Percentiles rank a stretch among this genome's conserved stretches.
Evolutionary conservation across 2,329 filamentous ascomycete genomes (phyloP).

Genomic region (Exutisphaerella laricina): DNA sequence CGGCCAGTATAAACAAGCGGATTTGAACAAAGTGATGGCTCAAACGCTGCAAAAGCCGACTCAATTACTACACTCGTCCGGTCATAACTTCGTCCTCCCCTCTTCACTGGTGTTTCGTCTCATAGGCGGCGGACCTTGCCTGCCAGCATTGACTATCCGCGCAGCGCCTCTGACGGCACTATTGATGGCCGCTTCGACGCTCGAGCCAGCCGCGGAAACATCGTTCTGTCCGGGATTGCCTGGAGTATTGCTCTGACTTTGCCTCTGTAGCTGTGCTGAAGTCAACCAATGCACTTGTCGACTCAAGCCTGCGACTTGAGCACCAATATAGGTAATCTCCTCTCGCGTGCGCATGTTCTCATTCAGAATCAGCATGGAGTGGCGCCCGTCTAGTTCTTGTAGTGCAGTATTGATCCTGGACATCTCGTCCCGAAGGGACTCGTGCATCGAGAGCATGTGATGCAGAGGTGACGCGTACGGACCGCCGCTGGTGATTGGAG

Average conservation of each 20-base stretch:
- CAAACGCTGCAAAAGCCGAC: too few species aligned
- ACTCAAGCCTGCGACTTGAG: slow-evolving; percentile 53
- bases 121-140: slow-evolving; percentile 17
- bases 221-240: slow-evolving; percentile 8
- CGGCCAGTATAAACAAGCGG: too few species aligned
- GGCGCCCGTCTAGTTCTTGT: slow-evolving; percentile 55
- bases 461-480: slow-evolving; percentile 47
- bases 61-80: too few species aligned
- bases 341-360: slow-evolving; percentile 57
- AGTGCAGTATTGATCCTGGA: slow-evolving; percentile 50
- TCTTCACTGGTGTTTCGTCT: slow-evolving; percentile 32
- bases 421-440: slow-evolving; percentile 56
- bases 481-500: slow-evolving; percentile 22
- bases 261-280: slow-evolving; percentile 49
- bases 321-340: slow-evolving; percentile 57
- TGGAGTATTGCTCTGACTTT: slow-evolving; percentile 18
- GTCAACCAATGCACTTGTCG: slow-evolving; percentile 61
- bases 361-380: slow-evolving; percentile 58
- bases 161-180: slow-evolving; percentile 29
- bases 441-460: slow-evolving; percentile 57
- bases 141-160: slow-evolving; percentile 22
- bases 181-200: slow-evolving; percentile 27
- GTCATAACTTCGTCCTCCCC: slow-evolving; percentile 35
- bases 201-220: slow-evolving; percentile 16
- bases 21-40: too few species aligned